Base-by-base conservation (phyloP, 164 flowering plant species). In the Stephania japonica region DNA sequence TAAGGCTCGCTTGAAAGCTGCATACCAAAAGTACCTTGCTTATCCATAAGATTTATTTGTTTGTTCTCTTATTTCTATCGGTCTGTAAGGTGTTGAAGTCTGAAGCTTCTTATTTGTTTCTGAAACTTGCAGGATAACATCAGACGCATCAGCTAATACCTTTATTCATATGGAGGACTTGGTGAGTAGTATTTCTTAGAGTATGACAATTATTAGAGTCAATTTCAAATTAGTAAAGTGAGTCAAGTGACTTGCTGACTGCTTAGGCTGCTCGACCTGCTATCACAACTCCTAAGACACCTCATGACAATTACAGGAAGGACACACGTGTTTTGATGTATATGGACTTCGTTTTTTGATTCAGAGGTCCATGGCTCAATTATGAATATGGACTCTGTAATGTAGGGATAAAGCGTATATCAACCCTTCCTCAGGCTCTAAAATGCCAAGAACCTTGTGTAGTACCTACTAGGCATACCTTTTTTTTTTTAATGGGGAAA, bases 161-260 rank as follows among this genome's bases (percentile, higher is more conserved):
- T 86, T 80, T 78, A 76, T 93, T 68, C 91, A 86, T 74, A 81
- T 93, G 97, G 93, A 93, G 97, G 93, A 93, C 82, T 49, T 91
- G 90, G 97, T 91, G 82, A 76, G 83, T 72, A 23, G 2, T 47
- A 32, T 42, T 6, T 9, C 62, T 25, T 5, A 18, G 7, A 56
- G 23, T 56, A 18, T 56, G 63, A 56, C 3, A 56, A 56, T 5
- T 18, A 14, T 10, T 14, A 7, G n/a, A 13, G 16, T 18, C 18
- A 56, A 56, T 56, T 56, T 56, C 23, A 6, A 56, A 18, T 56
- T 56, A 21, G 63, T 56, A 56, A 56, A 18, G 63, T 32, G 38
- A 32, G 4, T 32, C 38, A 32, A 32, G 4, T 32, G 38, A 32
- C 38, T 32, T 32, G 38, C 38, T 32, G 38, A 32, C 38, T 32